Conservation (phyloP, 129 eudicot species). For the Chrysanthemum lavandulifolium region DNA sequence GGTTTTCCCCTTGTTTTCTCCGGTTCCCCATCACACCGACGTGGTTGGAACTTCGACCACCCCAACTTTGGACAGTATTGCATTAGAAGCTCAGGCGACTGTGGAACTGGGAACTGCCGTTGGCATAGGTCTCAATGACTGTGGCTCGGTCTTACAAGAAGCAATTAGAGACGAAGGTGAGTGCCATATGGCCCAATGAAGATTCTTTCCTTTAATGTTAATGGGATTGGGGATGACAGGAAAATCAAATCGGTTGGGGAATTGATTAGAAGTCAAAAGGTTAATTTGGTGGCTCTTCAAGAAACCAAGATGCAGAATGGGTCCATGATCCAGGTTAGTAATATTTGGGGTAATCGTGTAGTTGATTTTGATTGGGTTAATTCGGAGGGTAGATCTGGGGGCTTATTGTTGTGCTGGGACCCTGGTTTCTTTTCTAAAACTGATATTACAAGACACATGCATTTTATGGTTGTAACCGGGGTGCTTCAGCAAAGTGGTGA, state of each 20-base stretch:
- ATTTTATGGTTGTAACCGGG: not conserved
- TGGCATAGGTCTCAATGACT: not conserved
- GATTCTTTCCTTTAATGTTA: not conserved
- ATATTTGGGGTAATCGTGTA: not conserved
- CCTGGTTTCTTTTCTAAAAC: not conserved
- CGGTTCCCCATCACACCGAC: not conserved
- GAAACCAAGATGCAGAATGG: too few relatives aligned
- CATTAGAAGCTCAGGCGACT: not conserved
- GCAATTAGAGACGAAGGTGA: not conserved
- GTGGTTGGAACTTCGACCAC: not conserved
- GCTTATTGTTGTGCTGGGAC: not conserved
- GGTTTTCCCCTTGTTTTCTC: not conserved
- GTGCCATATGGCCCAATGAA: not conserved
- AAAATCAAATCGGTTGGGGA: not conserved
- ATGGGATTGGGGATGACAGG: not conserved
- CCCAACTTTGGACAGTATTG: not conserved
- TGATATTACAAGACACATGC: not conserved
- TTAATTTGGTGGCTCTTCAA: not conserved
- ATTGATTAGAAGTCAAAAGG: not conserved
- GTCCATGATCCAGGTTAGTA: not conserved
- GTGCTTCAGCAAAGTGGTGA: not conserved
- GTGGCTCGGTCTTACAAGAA: not conserved
- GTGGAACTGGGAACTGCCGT: not conserved
- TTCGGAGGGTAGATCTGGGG: not conserved
- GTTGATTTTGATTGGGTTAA: not conserved